phyloP scores from a whole-genome alignment of 2,329 filamentous ascomycete species.

The Fusarium liriodendri region DNA sequence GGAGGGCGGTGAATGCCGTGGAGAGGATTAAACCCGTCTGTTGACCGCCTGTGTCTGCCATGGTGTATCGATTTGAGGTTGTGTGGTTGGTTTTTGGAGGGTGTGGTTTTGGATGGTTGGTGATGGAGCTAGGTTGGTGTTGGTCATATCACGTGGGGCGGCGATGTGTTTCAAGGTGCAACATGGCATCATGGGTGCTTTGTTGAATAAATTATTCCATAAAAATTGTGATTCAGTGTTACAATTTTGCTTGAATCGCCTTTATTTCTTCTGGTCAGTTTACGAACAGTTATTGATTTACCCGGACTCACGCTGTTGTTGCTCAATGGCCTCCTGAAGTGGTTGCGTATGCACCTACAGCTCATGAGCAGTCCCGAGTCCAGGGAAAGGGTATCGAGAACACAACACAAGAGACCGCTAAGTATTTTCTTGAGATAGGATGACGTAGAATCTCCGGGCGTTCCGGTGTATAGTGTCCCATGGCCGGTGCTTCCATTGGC shows the following conservation, averaged over 20 bases:
- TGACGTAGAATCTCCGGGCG: background rate
- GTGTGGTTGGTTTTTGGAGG: background rate
- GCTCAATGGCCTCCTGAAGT: background rate
- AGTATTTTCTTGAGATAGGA: background rate
- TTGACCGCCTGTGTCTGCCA: constrained; percentile 53
- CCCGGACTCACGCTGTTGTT: background rate
- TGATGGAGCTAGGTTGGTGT: constrained; percentile 27
- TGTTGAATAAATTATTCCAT: background rate
- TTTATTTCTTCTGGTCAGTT: fast-evolving
- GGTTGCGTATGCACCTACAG: background rate
- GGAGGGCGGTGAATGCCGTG: constrained; percentile 78
- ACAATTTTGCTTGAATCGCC: background rate
- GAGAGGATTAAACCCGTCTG: constrained; percentile 73
- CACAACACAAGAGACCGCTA: background rate
- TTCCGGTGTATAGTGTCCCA: background rate
- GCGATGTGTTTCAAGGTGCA: background rate
- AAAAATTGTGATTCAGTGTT: background rate
- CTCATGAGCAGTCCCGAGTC: background rate
- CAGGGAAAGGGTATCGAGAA: background rate
- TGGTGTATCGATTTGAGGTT: constrained; percentile 10
- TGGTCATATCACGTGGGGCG: constrained; percentile 36
- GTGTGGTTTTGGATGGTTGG: constrained; percentile 18
- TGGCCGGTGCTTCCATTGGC: background rate
- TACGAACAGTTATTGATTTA: background rate
- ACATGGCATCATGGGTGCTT: background rate